phyloP scores from a whole-genome alignment of 306 rosid species.

The Myrica gale region DNA sequence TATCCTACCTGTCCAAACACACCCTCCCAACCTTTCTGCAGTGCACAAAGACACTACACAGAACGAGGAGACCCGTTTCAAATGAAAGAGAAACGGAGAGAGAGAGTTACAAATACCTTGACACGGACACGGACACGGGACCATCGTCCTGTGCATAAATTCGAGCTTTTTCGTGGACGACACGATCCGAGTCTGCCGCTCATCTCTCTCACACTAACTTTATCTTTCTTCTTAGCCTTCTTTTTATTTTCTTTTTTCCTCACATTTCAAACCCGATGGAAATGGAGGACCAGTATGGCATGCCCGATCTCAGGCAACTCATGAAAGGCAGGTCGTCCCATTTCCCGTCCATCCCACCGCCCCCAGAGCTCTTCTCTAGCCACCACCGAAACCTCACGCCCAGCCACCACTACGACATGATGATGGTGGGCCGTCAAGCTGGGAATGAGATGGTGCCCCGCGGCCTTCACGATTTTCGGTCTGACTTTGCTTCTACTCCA shows the following conservation, averaged over 20 bases:
- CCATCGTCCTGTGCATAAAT: slow-evolving; percentile 58
- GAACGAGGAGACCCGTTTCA: slow-evolving; percentile 31
- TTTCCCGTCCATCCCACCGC: slow-evolving; percentile 33
- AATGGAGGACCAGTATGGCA: slow-evolving; percentile 63
- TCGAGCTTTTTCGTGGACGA: slow-evolving; percentile 63
- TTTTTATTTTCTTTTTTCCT: slow-evolving; percentile 6
- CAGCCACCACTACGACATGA: slow-evolving; percentile 50
- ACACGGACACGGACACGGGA: slow-evolving; percentile 63
- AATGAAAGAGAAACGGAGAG: slow-evolving; percentile 24
- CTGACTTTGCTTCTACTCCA: slow-evolving; percentile 41
- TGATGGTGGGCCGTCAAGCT: slow-evolving; percentile 62
- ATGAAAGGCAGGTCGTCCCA: slow-evolving; percentile 46
- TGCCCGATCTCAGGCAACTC: slow-evolving; percentile 65
- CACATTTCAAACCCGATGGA: slow-evolving; percentile 38
- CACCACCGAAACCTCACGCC: slow-evolving; percentile 45
- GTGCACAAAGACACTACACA: slow-evolving; percentile 35
- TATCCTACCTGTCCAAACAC: slow-evolving; percentile 19
- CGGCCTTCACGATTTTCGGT: slow-evolving; percentile 51
- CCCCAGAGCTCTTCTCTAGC: slow-evolving; percentile 57
- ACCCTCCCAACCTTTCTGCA: slow-evolving; percentile 1
- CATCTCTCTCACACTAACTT: slow-evolving; percentile 21
- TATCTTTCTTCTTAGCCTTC: background rate
- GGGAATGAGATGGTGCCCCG: slow-evolving; percentile 43
- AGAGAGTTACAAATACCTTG: slow-evolving; percentile 31
- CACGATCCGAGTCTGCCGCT: slow-evolving; percentile 94